Conservation (phyloP, 345 rosid genomes). For the Eucalyptus paniculata region DNA sequence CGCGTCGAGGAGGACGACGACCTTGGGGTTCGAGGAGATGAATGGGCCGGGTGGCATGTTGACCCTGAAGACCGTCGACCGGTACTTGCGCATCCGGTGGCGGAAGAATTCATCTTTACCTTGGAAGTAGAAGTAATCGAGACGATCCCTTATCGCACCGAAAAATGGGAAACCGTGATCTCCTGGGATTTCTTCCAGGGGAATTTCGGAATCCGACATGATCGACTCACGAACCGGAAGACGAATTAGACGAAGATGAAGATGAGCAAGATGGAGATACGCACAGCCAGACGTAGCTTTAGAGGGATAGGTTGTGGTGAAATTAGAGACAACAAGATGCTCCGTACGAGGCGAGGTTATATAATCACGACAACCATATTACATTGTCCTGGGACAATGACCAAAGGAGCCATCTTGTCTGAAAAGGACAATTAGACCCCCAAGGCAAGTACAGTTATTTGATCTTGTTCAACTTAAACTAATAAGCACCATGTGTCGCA, state of each 20-base stretch:
- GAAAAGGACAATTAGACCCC: neutral
- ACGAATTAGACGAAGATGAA: neutral
- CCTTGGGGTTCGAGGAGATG: slow-evolving; percentile 10
- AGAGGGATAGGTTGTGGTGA: too few species aligned
- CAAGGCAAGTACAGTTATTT: neutral
- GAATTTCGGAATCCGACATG: neutral
- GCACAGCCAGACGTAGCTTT: neutral
- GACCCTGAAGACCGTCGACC: slow-evolving; percentile 20
- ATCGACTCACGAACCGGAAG: neutral
- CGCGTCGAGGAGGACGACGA: slow-evolving; percentile 20
- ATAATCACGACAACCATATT: neutral
- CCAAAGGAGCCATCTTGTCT: neutral
- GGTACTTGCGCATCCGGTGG: slow-evolving; percentile 1
- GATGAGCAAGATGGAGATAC: neutral
- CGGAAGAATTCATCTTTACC: slow-evolving; percentile 24
- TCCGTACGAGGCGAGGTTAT: too few species aligned
- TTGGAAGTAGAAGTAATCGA: slow-evolving; percentile 35
- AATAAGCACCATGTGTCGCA: too few species aligned
- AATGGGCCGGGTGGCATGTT: slow-evolving; percentile 53
- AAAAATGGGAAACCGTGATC: slow-evolving; percentile 16
- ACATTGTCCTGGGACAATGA: neutral
- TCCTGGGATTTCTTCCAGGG: slow-evolving; percentile 23
- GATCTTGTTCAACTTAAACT: neutral
- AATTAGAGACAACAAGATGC: too few species aligned
- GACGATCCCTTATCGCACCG: slow-evolving; percentile 27